Evolutionary conservation across 1,284 basidiomycete species (phyloP), one percentile per base, ranked within the genome.

Genomic region (Cutaneotrichosporon sp.): DNA sequence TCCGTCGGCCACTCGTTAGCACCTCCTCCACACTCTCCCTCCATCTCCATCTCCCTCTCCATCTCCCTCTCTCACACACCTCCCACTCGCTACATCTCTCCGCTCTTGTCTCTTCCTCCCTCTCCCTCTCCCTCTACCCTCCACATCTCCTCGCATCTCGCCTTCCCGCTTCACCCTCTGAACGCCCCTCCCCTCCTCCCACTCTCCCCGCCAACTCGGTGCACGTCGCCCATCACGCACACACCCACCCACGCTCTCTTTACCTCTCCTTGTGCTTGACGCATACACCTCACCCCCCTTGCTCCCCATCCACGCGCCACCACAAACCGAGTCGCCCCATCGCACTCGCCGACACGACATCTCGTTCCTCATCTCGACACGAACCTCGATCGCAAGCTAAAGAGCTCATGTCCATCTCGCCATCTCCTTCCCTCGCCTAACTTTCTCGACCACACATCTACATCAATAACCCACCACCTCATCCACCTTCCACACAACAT

Each of bases 171-270:
- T 31, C 27, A 27, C 16, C 27, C 47, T 31, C 27, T 42, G 4
- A n/a, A 6, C n/a, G n/a, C 47, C n/a, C n/a, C n/a, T n/a, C n/a
- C 6, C 18, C 13, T 16, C 47, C 4, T 31, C 47, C 27, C n/a
- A 29, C 22, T 47, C 45, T 47, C 22, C 20, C 13, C 20, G 9
- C 38, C 18, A 42, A 42, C 38, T 42, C 38, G 38, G 38, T 18
- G 38, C 18, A 18, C 38, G 38, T 42, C 38, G 38, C 18, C n/a
- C 38, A 42, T 42, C 38, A 42, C 38, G 38, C 7, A 14, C 38
- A 18, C 38, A 42, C 38, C 38, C 38, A 42, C 16, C 24, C 45
- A 47, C 45, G 24, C 45, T 50, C 47, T 50, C 47, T 50, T 18
- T 14, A 47, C 20, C 20, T n/a, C n/a, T n/a, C n/a, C n/a, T 25